These are phyloP conservation scores for Cyberlindnera meyerae DNA, from an alignment of 805 yeast genomes.

Conservation along the genomic window DNA sequence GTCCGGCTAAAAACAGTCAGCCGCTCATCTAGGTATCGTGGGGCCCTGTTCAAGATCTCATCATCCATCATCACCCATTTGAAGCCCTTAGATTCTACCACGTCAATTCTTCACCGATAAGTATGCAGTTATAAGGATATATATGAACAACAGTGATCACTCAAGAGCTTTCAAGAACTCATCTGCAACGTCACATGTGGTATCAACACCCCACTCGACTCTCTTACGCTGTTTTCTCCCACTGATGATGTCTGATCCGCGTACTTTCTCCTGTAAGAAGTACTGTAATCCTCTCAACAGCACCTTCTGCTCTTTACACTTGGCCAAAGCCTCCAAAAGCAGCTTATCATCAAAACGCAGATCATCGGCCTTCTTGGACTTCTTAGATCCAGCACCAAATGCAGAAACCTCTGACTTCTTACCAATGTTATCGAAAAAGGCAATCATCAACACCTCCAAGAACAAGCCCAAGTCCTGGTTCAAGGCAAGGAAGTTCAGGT, in stretches of 20 bases:
- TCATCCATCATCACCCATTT: no score
- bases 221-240: conserved; percentile 53
- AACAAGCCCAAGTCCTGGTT: conserved; percentile 59
- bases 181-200: conserved; percentile 48
- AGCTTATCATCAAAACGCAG: conserved; percentile 42
- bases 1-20: no score
- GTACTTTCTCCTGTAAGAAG: conserved; percentile 46
- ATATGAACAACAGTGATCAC: not conserved
- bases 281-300: conserved; percentile 63
- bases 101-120: no score
- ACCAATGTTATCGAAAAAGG: conserved; percentile 59
- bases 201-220: conserved; percentile 62
- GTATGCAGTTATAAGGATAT: no score
- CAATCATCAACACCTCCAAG: conserved; percentile 66
- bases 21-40: no score
- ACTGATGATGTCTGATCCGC: conserved; percentile 41
- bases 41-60: no score
- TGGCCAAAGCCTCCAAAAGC: conserved; percentile 44
- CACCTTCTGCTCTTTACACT: conserved; percentile 53
- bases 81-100: no score
- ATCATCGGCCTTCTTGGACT: conserved; percentile 31
- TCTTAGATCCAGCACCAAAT: conserved; percentile 27
- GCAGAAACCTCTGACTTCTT: conserved; percentile 47
- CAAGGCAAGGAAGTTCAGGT: conserved; percentile 65
- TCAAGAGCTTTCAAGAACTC: conserved; percentile 31